Conservation (phyloP, 805 yeast genomes). For the Wickerhamomyces rabaulensis region DNA sequence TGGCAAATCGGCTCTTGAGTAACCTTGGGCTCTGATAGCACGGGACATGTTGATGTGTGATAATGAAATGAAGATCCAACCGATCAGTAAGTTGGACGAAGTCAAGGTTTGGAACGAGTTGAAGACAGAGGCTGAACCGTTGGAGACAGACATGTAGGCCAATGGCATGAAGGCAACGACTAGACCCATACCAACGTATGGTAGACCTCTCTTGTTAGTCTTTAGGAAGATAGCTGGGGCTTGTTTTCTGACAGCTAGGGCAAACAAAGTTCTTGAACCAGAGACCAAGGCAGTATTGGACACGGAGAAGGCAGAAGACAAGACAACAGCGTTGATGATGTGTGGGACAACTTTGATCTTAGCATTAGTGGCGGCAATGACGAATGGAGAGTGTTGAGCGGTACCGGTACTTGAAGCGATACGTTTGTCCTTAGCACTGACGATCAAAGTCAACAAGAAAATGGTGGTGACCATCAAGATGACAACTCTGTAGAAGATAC, state of each 20-base stretch:
- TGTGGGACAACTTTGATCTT: constrained; percentile 30
- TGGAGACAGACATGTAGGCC: constrained; percentile 29
- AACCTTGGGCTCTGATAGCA: constrained; percentile 36
- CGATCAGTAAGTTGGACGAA: constrained; percentile 27
- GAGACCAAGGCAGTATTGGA: constrained; percentile 26
- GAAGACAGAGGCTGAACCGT: constrained; percentile 27
- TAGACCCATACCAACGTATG: constrained; percentile 22
- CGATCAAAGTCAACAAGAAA: constrained; percentile 29
- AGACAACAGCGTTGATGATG: constrained; percentile 33
- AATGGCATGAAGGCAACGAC: constrained; percentile 30
- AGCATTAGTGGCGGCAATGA: constrained; percentile 44
- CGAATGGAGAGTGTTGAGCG: constrained; percentile 33
- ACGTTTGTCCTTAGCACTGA: constrained; percentile 24
- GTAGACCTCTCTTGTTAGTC: constrained; percentile 29
- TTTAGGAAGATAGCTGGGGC: constrained; percentile 31
- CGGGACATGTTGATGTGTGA: constrained; percentile 28
- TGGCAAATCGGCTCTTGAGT: constrained; percentile 18
- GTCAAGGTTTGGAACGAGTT: constrained; percentile 31
- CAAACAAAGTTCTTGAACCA: constrained; percentile 30
- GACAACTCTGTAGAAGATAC: constrained; percentile 27
- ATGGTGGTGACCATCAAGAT: constrained; percentile 25
- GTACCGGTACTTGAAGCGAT: constrained; percentile 27
- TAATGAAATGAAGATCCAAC: constrained; percentile 29
- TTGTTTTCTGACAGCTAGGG: constrained; percentile 31
- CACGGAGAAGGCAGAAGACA: constrained; percentile 35